Evolutionary conservation across 805 yeast genomes (phyloP), one percentile per base, ranked within the genome.

Genomic region (Candida suzukii): DNA sequence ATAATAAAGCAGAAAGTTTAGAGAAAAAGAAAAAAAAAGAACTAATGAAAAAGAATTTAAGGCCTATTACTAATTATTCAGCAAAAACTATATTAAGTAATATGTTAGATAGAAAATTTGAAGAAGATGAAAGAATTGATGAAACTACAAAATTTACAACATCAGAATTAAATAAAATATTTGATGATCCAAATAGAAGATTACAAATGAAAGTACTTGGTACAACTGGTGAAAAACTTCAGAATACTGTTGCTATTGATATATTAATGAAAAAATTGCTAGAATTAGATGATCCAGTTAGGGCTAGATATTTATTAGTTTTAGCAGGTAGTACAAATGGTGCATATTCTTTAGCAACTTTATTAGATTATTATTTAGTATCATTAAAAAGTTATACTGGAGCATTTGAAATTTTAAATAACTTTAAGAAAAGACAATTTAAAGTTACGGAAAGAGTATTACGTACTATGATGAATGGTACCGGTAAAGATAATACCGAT

Each of bases 361-460:
- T 84, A 0, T 55, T 78, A 52, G 68, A 72, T 44, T 70, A 76
- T 64, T 63, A 31, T 12, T 9, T 70, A 33, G 58, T 80, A 4
- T 56, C 56, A 8, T 50, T 63, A 9, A 67, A 71, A 2, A 68
- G 70, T 19, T 55, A 70, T 1, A 68, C 70, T 35, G 67, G 65
- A 8, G 83, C 83, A 0, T 41, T 80, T 21, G 73, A 73, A 32
- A 48, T 75, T 17, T 69, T 70, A 44, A 68, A 70, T 39, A 70
- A 73, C 60, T 64, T 86, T 38, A 79, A 77, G 49, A 82, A 80
- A 53, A 74, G 85, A 79, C 74, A 73, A 1, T 68, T 78, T 12
- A 70, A 72, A 2, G 62, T 70, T 5, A 75, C 80, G 48, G 72
- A 74, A 21, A 64, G 68, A 26, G 62, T 76, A 2, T 53, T 68